Evolutionary conservation across 129 eudicot species (phyloP), one percentile per base, ranked within the genome.

Genomic region (Centaurea solstitialis): DNA sequence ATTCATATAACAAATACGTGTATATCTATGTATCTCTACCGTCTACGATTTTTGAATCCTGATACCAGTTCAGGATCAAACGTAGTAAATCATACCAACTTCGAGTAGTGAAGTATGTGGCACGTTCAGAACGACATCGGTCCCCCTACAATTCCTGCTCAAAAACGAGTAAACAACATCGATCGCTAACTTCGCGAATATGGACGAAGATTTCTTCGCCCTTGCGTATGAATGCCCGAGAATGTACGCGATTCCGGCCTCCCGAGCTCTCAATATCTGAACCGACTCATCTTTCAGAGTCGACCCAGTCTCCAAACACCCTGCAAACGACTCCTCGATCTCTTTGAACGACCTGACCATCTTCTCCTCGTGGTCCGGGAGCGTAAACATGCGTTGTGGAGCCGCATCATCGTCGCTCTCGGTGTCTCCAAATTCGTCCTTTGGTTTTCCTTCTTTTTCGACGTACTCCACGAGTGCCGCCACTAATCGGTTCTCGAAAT

Each of bases 11-110:
- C 43, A 26, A 62, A 80, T 74, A 40, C 70, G 65, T 61, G 37
- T 23, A 50, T 9, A 50, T 12, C 41, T 72, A 72, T 33, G 33
- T 23, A 64, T 72, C 65, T 71, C 65, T 70, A 61, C 61, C 80
- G 39, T 76, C 80, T 35, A 40, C 73, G 20, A 61, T 61, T 33
- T 37, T 10, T 57, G 4, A 38, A 38, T 41, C 72, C 20, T 50
- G 22, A 70, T 10, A 15, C 74, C 26, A 17, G 13, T 43, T 70
- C 4, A 68, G 2, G 81, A 17, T 80, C 80, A 90, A 35, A 90
- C 87, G n/a, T 85, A 80, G 75, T 88, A 87, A 66, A 90, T 73
- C 88, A 87, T 86, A 69, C 94, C 94, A 20, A 90, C 94, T 79
- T 87, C 90, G 15, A 90, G 82, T 80, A 88, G 62, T 28, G 87